Evolutionary conservation across 2,329 filamentous ascomycete genomes (phyloP).

Genomic region (Aspergillus sp.): DNA sequence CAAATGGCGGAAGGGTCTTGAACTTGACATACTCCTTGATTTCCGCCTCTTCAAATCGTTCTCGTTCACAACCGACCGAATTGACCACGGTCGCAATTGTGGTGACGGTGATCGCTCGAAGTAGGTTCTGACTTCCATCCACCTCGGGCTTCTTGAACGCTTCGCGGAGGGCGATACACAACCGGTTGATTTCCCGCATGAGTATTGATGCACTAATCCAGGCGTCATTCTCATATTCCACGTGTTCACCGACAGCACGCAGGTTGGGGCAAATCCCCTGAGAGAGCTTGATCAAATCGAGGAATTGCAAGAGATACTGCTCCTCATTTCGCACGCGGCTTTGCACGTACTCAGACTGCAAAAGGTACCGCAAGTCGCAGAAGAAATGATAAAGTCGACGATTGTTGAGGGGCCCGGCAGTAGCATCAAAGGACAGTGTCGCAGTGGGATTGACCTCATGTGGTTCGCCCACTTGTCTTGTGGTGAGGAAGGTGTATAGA

Average conservation of each 20-base stretch:
- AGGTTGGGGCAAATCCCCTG: slow-evolving; percentile 97
- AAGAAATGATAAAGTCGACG: slow-evolving; percentile 98
- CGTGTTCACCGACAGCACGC: slow-evolving; percentile 88
- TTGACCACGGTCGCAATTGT: slow-evolving; percentile 86
- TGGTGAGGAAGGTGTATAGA: slow-evolving; percentile 95
- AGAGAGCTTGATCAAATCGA: slow-evolving; percentile 93
- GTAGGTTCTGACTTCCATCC: slow-evolving; percentile 68
- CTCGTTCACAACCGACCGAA: slow-evolving; percentile 85
- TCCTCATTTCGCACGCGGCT: slow-evolving; percentile 80
- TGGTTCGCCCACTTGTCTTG: slow-evolving; percentile 91
- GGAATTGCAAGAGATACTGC: slow-evolving; percentile 88
- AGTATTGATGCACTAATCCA: slow-evolving; percentile 97
- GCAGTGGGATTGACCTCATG: slow-evolving; percentile 85
- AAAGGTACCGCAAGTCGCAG: slow-evolving; percentile 87
- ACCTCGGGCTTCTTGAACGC: slow-evolving; percentile 74
- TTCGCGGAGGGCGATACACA: slow-evolving; percentile 86
- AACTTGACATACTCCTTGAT: slow-evolving; percentile 85
- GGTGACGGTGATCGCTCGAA: slow-evolving; percentile 69
- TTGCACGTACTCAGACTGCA: slow-evolving; percentile 86
- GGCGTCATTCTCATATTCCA: slow-evolving; percentile 96
- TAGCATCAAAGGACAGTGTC: slow-evolving; percentile 81
- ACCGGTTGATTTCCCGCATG: slow-evolving; percentile 89
- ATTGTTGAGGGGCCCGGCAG: slow-evolving; percentile 85
- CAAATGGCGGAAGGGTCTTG: slow-evolving; percentile 76
- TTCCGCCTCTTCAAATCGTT: slow-evolving; percentile 82